Conservation (phyloP, 2,329 filamentous ascomycete species). For the Fusarium veterinarium region DNA sequence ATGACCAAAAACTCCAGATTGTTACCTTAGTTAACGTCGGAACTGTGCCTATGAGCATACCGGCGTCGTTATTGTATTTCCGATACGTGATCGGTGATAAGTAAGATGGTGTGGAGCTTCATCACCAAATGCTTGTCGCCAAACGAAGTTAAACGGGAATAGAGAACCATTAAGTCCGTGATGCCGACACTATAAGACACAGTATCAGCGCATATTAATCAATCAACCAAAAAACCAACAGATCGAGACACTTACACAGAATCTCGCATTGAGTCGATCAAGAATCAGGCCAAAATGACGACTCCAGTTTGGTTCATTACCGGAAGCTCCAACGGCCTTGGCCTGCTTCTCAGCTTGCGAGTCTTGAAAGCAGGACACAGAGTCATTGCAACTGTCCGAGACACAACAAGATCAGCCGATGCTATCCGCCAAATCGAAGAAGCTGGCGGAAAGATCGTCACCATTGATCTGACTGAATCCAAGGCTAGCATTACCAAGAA, state of each 20-base stretch:
- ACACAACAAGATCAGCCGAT: slow-evolving; percentile 19
- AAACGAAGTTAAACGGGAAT: slow-evolving; percentile 11
- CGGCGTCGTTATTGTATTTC: background rate
- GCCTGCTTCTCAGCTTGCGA: slow-evolving; percentile 33
- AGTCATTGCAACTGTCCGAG: slow-evolving; percentile 37
- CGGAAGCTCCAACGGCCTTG: slow-evolving; percentile 41
- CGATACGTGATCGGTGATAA: slow-evolving; percentile 22
- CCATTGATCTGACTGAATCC: slow-evolving; percentile 46
- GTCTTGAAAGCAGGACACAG: slow-evolving; percentile 34
- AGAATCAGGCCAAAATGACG: slow-evolving; percentile 24
- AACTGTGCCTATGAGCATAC: background rate
- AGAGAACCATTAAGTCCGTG: slow-evolving; percentile 23
- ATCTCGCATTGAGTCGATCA: background rate
- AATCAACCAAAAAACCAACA: too few relatives aligned
- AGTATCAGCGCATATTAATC: too few relatives aligned
- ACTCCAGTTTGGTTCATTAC: slow-evolving; percentile 43
- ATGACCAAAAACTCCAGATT: background rate
- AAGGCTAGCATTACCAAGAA: slow-evolving; percentile 40
- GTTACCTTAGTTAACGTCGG: background rate
- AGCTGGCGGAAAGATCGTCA: slow-evolving; percentile 44
- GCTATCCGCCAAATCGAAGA: slow-evolving; percentile 34
- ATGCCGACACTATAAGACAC: slow-evolving; percentile 9
- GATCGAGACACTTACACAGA: background rate
- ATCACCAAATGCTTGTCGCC: background rate
- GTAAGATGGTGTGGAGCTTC: background rate